Evolutionary conservation across 1,139 yeast species (phyloP), one percentile per base, ranked within the genome.

Genomic region (Pichia sp.): DNA sequence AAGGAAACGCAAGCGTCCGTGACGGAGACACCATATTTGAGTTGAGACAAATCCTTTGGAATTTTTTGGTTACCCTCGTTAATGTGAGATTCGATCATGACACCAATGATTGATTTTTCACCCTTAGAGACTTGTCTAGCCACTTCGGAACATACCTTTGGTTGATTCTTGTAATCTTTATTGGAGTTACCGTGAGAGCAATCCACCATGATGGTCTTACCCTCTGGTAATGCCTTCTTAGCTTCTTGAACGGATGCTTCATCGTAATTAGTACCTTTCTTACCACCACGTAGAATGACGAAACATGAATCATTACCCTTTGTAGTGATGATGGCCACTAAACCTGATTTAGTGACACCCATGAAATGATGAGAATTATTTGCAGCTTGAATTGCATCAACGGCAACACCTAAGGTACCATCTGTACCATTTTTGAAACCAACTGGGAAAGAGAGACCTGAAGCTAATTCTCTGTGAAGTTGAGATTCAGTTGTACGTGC

Each of bases 341-440:
- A 74, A 56, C 97, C 98, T 51, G 85, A 91, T 65, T 91, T 91
- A 42, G 97, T 88, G 55, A 91, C 96, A 46, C 94, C 91, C 82
- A 91, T 76, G 71, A 91, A 91, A 63, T 87, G 97, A 59, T 91
- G 98, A 29, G 94, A 77, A 59, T 80, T 81, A 33, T 93, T 74
- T 39, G 97, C 94, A 36, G 98, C 94, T 59, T 79, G 75, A 47
- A 85, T 84, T 25, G 98, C 97, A 59, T 87, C 98, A 45, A 91
- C 67, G 10, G 98, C 96, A 45, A 91, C 97, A 41, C 79, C 86
- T 46, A 88, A 67, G 40, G 93, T 74, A 56, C 98, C 98, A 60
- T 91, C 98, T 34, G 98, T 91, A 58, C 97, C 97, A 60, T 91
- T 91, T 67, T 91, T 91, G 81, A 91, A 91, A 38, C 98, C 98